Conservation (phyloP, 805 yeast genomes). For the Candida ficus region DNA sequence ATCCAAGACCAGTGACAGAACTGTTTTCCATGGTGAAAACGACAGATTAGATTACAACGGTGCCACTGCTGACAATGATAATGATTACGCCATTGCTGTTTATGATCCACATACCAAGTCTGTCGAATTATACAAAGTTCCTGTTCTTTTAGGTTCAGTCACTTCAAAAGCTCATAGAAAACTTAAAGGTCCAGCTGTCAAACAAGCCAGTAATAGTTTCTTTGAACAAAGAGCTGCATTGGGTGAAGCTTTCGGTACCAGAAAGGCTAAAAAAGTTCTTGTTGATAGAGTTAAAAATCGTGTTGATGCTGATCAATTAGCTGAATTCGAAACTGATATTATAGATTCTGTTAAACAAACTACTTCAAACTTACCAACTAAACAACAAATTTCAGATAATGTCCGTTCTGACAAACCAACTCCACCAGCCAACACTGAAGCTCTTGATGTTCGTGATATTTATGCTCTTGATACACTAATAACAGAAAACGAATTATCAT, state of each 20-base stretch:
- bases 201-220: slow-evolving; percentile 44
- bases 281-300: slow-evolving; percentile 74
- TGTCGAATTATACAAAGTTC: slow-evolving; percentile 59
- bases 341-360: slow-evolving; percentile 70
- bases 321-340: slow-evolving; percentile 70
- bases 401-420: slow-evolving; percentile 74
- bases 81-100: slow-evolving; percentile 66
- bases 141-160: slow-evolving; percentile 58
- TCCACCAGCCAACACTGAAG: slow-evolving; percentile 69
- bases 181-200: slow-evolving; percentile 58
- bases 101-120: slow-evolving; percentile 64
- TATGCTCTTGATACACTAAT: slow-evolving; percentile 72
- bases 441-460: slow-evolving; percentile 78
- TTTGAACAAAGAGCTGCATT: slow-evolving; percentile 70
- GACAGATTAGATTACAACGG: slow-evolving; percentile 73
- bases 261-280: slow-evolving; percentile 90
- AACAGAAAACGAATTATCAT: slow-evolving; percentile 57
- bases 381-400: slow-evolving; percentile 51
- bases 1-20: slow-evolving; percentile 29
- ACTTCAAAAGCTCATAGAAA: slow-evolving; percentile 55
- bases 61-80: slow-evolving; percentile 31
- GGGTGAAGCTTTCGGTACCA: slow-evolving; percentile 97
- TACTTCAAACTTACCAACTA: slow-evolving; percentile 71
- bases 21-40: slow-evolving; percentile 73
- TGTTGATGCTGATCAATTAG: slow-evolving; percentile 79